Evolutionary conservation across 257 asterid genomes (phyloP).

Genomic region (Lithospermum erythrorhizon): DNA sequence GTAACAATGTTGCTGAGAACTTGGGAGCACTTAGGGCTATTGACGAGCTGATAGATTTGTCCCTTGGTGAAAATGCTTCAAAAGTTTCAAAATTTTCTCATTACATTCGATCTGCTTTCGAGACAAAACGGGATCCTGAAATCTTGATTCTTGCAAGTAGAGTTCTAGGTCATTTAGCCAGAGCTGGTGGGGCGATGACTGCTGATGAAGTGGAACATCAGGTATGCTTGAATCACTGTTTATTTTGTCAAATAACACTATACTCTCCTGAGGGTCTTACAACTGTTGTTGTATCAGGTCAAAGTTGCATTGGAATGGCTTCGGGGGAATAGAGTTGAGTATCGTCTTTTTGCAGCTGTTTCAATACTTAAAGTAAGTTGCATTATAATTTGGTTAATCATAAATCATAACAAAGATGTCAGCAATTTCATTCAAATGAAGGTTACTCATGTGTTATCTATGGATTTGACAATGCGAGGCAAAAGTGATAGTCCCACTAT

Average conservation of each 20-base stretch:
- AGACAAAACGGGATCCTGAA: constrained; percentile 88
- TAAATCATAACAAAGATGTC: too few relatives aligned
- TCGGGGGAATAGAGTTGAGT: constrained; percentile 82
- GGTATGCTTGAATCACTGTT: constrained; percentile 32
- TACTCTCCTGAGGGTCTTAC: constrained; percentile 10
- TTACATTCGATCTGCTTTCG: constrained; percentile 81
- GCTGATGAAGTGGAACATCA: constrained; percentile 97
- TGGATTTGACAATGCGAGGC: background rate
- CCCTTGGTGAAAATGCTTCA: constrained; percentile 81
- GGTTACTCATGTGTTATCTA: background rate
- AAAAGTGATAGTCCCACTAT: background rate
- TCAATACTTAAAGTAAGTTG: constrained; percentile 71
- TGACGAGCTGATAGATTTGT: constrained; percentile 88
- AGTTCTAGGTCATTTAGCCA: constrained; percentile 94
- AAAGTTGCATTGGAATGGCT: constrained; percentile 92
- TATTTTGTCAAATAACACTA: constrained; percentile 8
- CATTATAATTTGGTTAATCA: background rate
- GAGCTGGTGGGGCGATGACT: constrained; percentile 99
- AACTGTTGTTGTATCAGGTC: constrained; percentile 44
- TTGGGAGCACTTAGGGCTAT: constrained; percentile 95
- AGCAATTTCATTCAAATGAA: background rate
- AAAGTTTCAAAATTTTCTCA: constrained; percentile 75
- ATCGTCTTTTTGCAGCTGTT: constrained; percentile 95
- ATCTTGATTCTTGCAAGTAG: constrained; percentile 76
- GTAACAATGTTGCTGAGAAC: constrained; percentile 79